A percentile compares a stretch with the other conserved stretches of the same genome.
Evolutionary conservation across 73 alveolate species (phyloP).

Genomic region (Halteria grandinella): DNA sequence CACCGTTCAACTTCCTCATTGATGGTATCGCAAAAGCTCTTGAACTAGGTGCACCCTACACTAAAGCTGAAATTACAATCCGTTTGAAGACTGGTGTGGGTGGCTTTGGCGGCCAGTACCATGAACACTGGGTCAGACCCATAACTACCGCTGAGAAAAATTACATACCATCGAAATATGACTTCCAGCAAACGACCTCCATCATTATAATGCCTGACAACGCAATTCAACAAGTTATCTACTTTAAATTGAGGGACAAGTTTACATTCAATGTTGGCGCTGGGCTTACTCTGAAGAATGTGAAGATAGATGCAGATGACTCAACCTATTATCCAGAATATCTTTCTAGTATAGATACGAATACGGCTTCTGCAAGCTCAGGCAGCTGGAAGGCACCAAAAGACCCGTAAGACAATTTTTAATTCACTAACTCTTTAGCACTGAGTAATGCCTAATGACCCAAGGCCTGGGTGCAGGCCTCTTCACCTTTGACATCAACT

Average conservation of each 20-base stretch:
- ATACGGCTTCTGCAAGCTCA: not conserved
- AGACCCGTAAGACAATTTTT: not conserved
- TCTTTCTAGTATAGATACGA: not conserved
- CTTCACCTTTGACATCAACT: not conserved
- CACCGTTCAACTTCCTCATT: not conserved
- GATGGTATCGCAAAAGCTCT: constrained; percentile 4
- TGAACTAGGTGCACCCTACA: constrained; percentile 5
- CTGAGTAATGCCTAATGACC: not conserved
- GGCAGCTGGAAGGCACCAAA: not conserved
- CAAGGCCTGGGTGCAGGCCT: not conserved
- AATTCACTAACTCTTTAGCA: not conserved
- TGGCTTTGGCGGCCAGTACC: constrained; percentile 14
- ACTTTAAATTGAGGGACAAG: not conserved
- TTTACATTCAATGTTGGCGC: not conserved
- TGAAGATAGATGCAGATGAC: not conserved
- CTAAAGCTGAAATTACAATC: not conserved
- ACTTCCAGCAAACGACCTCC: not conserved
- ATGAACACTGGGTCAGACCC: not conserved
- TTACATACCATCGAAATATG: too few species aligned
- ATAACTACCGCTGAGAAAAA: not conserved
- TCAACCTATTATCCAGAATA: not conserved
- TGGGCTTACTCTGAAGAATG: not conserved
- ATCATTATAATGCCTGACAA: not conserved
- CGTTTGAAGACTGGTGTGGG: not conserved
- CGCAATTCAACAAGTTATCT: not conserved